Percentiles rank a stretch among this genome's conserved stretches.
These are phyloP conservation scores for Lyophyllum semitale DNA, from an alignment of 768 basidiomycete species.

Conservation along the genomic window DNA sequence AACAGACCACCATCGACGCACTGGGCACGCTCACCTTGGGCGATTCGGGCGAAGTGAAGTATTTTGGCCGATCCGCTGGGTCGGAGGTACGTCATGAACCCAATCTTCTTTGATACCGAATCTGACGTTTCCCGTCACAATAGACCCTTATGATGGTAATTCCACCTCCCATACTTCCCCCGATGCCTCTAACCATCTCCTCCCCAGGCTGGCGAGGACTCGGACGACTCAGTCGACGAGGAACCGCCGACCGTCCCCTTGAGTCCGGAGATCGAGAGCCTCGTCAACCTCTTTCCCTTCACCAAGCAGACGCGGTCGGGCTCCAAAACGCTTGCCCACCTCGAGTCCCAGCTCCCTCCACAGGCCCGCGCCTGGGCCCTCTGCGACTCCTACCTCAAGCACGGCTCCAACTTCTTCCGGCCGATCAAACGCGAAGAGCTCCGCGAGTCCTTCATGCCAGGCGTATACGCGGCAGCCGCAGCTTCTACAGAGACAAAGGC, in stretches of 20 bases:
- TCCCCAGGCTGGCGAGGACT: conserved; percentile 29
- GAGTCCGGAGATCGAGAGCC: conserved; percentile 34
- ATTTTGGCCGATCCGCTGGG: conserved; percentile 66
- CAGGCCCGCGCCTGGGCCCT: conserved; percentile 42
- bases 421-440: conserved; percentile 52
- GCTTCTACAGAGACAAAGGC: conserved; percentile 8
- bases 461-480: conserved; percentile 35
- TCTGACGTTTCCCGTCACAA: neutral
- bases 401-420: conserved; percentile 51
- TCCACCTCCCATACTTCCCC: neutral
- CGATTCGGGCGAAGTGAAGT: conserved; percentile 61
- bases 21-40: conserved; percentile 66
- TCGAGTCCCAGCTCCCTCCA: conserved; percentile 46
- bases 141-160: conserved; percentile 46
- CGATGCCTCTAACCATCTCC: neutral
- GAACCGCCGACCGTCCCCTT: conserved; percentile 15
- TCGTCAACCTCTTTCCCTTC: conserved; percentile 45
- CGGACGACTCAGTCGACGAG: conserved; percentile 28
- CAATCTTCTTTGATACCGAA: neutral
- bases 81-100: conserved; percentile 46
- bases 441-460: conserved; percentile 37
- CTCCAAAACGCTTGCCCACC: conserved; percentile 27
- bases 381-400: conserved; percentile 43
- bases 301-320: conserved; percentile 33
- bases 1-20: conserved; percentile 49